phyloP scores from a whole-genome alignment of 2,329 filamentous ascomycete species.

The Aspergillus novofumigatus region DNA sequence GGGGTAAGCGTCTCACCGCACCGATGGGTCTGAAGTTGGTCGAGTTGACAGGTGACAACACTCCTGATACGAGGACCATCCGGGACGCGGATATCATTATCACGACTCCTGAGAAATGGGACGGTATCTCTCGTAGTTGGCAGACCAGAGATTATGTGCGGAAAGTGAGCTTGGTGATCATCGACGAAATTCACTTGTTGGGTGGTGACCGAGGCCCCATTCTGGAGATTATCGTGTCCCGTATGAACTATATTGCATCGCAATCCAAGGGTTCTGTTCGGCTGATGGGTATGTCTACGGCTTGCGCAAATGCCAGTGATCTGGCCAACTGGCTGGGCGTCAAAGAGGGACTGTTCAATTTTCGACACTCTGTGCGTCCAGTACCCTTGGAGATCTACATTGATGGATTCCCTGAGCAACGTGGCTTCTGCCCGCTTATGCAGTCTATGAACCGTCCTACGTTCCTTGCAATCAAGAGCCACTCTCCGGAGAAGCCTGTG shows the following conservation, averaged over 20 bases:
- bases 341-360: constrained; percentile 94
- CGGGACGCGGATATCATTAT: constrained; percentile 96
- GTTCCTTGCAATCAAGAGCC: constrained; percentile 91
- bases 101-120: constrained; percentile 99
- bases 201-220: constrained; percentile 95
- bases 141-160: constrained; percentile 95
- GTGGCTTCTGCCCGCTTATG: constrained; percentile 96
- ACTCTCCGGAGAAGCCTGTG: constrained; percentile 93
- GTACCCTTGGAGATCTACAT: constrained; percentile 96
- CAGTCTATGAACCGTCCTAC: constrained; percentile 98
- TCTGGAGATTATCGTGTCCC: constrained; percentile 87
- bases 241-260: constrained; percentile 98
- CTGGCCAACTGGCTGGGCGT: constrained; percentile 96
- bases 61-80: constrained; percentile 92
- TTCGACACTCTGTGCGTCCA: constrained; percentile 91
- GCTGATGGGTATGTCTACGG: constrained; percentile 97
- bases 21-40: constrained; percentile 87
- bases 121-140: constrained; percentile 98
- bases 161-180: constrained; percentile 92
- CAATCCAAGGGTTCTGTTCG: constrained; percentile 86
- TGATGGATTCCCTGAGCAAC: constrained; percentile 90
- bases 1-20: constrained; percentile 73
- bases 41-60: constrained; percentile 96
- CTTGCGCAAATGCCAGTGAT: constrained; percentile 91
- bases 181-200: constrained; percentile 97